phyloP scores from a whole-genome alignment of 2,329 filamentous ascomycete species.

The Fusarium redolens region DNA sequence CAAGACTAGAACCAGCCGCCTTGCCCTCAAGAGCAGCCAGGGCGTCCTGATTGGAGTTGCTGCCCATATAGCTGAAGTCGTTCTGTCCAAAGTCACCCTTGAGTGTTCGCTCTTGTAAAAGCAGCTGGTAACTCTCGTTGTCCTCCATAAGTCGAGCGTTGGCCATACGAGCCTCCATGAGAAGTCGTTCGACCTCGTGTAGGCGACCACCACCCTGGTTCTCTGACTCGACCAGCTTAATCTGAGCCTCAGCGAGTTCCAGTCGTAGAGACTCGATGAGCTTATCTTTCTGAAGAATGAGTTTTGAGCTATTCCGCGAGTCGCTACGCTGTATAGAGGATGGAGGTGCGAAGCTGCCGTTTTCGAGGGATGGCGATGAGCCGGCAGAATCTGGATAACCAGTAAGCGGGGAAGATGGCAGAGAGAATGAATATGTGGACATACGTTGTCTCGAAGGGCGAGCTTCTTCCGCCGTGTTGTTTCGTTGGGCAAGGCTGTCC shows the following conservation, averaged over 20 bases:
- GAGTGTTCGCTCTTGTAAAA: constrained; percentile 93
- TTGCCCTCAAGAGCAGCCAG: constrained; percentile 72
- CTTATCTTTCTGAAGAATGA: constrained; percentile 95
- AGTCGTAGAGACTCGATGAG: constrained; percentile 92
- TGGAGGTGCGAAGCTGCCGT: constrained; percentile 85
- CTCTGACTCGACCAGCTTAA: constrained; percentile 94
- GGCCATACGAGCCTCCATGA: constrained; percentile 93
- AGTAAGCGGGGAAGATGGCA: constrained; percentile 35
- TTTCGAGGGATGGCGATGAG: constrained; percentile 76
- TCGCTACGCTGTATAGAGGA: constrained; percentile 87
- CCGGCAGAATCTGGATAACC: constrained; percentile 52
- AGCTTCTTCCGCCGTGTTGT: constrained; percentile 67
- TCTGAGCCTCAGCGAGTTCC: constrained; percentile 93
- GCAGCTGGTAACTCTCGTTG: constrained; percentile 96
- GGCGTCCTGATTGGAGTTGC: constrained; percentile 71
- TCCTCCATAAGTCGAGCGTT: constrained; percentile 98
- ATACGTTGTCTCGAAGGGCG: constrained; percentile 66
- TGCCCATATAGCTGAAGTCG: constrained; percentile 78
- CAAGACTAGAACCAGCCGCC: constrained; percentile 69
- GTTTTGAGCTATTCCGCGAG: constrained; percentile 87
- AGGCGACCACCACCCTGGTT: constrained; percentile 89
- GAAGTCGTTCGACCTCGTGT: constrained; percentile 88
- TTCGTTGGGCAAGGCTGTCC: constrained; percentile 84
- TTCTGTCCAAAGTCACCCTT: constrained; percentile 91
- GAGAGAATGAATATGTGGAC: constrained; percentile 51